Percentiles rank a stretch among this genome's conserved stretches.
Evolutionary conservation across 306 rosid species (phyloP).

Genomic region (Arachis stenosperma): DNA sequence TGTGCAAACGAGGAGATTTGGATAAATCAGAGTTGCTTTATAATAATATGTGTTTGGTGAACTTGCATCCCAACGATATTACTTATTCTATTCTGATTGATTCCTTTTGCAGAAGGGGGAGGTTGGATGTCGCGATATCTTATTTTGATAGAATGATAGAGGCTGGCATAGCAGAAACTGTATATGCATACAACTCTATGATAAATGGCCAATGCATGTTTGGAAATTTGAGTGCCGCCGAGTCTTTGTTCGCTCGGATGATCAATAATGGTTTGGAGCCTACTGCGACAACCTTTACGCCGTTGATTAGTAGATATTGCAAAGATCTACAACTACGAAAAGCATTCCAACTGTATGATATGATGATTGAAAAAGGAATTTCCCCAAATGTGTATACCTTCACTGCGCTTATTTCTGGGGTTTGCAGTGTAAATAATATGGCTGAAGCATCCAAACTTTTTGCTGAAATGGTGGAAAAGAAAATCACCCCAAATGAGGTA

Average conservation of each 20-base stretch:
- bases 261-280: conserved; percentile 67
- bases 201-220: conserved; percentile 80
- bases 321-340: conserved; percentile 56
- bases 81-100: conserved; percentile 84
- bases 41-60: conserved; percentile 53
- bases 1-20: conserved; percentile 73
- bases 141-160: conserved; percentile 66
- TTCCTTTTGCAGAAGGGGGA: conserved; percentile 75
- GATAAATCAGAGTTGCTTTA: conserved; percentile 74
- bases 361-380: conserved; percentile 74
- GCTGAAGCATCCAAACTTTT: conserved; percentile 68
- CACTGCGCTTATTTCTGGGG: conserved; percentile 82
- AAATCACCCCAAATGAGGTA: conserved; percentile 80
- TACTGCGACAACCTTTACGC: conserved; percentile 70
- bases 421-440: conserved; percentile 65
- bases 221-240: conserved; percentile 66
- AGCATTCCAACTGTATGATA: conserved; percentile 68
- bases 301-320: conserved; percentile 75
- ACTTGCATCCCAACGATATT: conserved; percentile 70
- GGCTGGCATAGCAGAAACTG: conserved; percentile 56
- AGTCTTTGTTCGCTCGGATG: conserved; percentile 61
- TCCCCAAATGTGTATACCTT: conserved; percentile 69
- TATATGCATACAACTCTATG: conserved; percentile 80
- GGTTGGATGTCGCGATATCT: conserved; percentile 61
- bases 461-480: conserved; percentile 63